Base-by-base conservation (phyloP, 1,139 yeast genomes). In the Meyerozyma athensensis region DNA sequence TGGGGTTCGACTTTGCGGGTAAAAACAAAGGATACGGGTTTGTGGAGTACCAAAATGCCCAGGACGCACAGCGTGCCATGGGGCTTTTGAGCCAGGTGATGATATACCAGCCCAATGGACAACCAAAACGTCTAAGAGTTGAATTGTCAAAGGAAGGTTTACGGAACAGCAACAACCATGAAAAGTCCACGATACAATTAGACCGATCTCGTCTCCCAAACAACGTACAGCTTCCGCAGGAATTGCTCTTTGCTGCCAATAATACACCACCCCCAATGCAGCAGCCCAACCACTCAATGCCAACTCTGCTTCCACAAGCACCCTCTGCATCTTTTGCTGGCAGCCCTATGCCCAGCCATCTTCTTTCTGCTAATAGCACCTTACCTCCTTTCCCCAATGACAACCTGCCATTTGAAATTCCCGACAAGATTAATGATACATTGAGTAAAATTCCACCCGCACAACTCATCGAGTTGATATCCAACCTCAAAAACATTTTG, bases 371-470 rank as follows among this genome's bases (percentile, higher is more conserved):
- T 14, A 19, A 39, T 30, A 19, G 35, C 39, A 41, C 37, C 42
- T 21, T 20, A 10, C 20, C 33, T 14, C 26, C 23, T 12, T 26
- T 26, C 32, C 18, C 41, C 38, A 20, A 35, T 19, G 64, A 58
- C 34, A 56, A 59, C 21, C 59, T 65, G 33, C 74, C 74, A 10
- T 68, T 75, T 45, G 59, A 72, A 5, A 46, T 48, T 5, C 69
- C 77, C 14, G 86, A 80, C 49, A 69, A 70, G 37, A 74, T 76
- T 40, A 72, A 69, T 42, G 68, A 68, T 41, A 81, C 79, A 19
- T 59, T 83, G 43, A 70, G 81, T 41, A 65, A 74, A 34, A 73
- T 83, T 20, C 82, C 86, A 2, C 92, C 92, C 3, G 74, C 81
- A 12, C 81, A 80, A 46, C 61, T 83, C 41, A 74, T 84, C 26